A percentile compares a stretch with the other conserved stretches of the same genome.
These are phyloP conservation scores for Tetracladium setigerum DNA, from an alignment of 495 filamentous ascomycete species.

Conservation along the genomic window DNA sequence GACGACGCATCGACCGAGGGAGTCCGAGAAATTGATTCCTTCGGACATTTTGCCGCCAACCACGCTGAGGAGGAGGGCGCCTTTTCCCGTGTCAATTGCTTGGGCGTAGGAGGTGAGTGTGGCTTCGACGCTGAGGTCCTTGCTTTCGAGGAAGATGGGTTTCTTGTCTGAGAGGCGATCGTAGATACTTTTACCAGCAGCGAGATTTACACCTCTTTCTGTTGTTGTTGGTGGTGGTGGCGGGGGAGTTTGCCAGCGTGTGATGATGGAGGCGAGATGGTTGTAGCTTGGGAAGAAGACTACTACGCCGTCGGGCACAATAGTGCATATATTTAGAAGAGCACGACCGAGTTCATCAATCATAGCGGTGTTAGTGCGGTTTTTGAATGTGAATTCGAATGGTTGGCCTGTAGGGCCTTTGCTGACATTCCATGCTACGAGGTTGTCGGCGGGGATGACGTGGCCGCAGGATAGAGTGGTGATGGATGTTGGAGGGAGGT, in stretches of 20 bases:
- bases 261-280: conserved; percentile 69
- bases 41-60: conserved; percentile 92
- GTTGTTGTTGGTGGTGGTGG: neutral
- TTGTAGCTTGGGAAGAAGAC: conserved; percentile 94
- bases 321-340: conserved; percentile 58
- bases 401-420: conserved; percentile 46
- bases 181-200: conserved; percentile 37
- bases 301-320: conserved; percentile 87
- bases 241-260: conserved; percentile 51
- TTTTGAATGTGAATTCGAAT: conserved; percentile 84
- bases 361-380: conserved; percentile 58
- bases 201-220: conserved; percentile 1
- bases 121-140: conserved; percentile 51
- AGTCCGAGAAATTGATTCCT: conserved; percentile 96
- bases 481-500: conserved; percentile 54
- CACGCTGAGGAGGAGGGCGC: conserved; percentile 85
- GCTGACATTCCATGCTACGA: conserved; percentile 61
- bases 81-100: conserved; percentile 57
- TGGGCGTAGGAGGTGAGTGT: conserved; percentile 63
- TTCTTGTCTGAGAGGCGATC: conserved; percentile 52
- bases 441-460: conserved; percentile 77
- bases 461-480: conserved; percentile 87
- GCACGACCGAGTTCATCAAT: conserved; percentile 68
- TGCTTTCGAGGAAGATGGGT: conserved; percentile 58
- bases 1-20: conserved; percentile 78